Evolutionary conservation across 306 rosid species (phyloP).

Genomic region (Parietaria judaica): DNA sequence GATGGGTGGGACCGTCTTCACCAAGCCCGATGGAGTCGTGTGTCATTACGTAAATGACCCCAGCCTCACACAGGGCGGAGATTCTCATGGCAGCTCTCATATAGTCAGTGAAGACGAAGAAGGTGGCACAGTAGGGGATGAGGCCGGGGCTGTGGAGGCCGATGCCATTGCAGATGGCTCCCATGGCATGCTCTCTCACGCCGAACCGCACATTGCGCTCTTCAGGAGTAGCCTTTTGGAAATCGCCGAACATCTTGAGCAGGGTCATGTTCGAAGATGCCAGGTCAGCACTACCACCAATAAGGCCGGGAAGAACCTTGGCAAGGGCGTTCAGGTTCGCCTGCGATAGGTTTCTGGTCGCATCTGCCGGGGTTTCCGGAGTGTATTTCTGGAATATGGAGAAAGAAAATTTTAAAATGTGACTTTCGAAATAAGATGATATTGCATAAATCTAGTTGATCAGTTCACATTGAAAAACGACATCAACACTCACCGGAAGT

Average conservation of each 20-base stretch:
- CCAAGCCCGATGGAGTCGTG: slow-evolving; percentile 98
- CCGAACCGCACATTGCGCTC: slow-evolving; percentile 94
- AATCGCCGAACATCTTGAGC: slow-evolving; percentile 72
- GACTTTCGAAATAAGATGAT: slow-evolving; percentile 3
- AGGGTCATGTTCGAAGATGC: slow-evolving; percentile 99
- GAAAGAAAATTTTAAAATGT: slow-evolving; percentile 19
- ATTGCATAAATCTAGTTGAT: not conserved
- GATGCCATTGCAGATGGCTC: slow-evolving; percentile 92
- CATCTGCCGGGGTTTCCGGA: slow-evolving; percentile 88
- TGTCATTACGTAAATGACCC: slow-evolving; percentile 93
- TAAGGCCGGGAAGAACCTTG: slow-evolving; percentile 76
- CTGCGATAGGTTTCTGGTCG: slow-evolving; percentile 88
- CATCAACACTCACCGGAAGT: slow-evolving; percentile 64
- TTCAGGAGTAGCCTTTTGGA: slow-evolving; percentile 78
- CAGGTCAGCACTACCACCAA: slow-evolving; percentile 99
- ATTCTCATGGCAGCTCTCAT: slow-evolving; percentile 97
- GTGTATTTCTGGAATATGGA: slow-evolving; percentile 68
- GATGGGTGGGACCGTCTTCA: slow-evolving; percentile 99
- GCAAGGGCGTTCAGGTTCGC: slow-evolving; percentile 87
- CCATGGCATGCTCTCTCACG: slow-evolving; percentile 96
- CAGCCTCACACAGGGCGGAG: slow-evolving; percentile 62
- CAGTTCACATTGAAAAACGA: not conserved
- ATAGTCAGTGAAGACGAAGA: slow-evolving; percentile 97
- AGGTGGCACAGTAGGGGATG: slow-evolving; percentile 93
- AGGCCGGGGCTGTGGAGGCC: slow-evolving; percentile 91